Evolutionary conservation across 305 asterid species (phyloP).

Genomic region (Fraxinus velutina): DNA sequence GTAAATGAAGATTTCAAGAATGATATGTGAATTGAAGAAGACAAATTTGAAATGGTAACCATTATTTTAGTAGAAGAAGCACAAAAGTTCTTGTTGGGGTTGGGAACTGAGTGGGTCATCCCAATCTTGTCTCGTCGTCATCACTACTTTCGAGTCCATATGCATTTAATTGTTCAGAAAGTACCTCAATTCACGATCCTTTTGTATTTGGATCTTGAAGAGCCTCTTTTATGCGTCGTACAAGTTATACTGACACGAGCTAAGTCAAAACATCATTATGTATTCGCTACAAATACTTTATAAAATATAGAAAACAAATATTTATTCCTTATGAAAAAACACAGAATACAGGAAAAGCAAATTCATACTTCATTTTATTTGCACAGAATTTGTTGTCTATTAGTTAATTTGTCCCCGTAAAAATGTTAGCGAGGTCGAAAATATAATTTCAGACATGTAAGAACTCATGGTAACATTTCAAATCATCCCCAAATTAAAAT

Average conservation of each 20-base stretch:
- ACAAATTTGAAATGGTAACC: neutral
- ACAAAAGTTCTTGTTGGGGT: neutral
- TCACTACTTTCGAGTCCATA: neutral
- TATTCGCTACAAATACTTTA: neutral
- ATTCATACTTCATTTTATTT: neutral
- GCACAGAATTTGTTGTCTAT: neutral
- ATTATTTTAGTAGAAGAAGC: neutral
- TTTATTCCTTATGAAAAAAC: neutral
- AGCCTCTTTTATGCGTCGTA: neutral
- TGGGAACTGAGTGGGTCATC: neutral
- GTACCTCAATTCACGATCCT: neutral
- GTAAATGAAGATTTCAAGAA: neutral
- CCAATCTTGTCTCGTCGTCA: neutral
- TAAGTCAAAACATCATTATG: neutral
- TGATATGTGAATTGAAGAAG: neutral
- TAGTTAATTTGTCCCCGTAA: neutral
- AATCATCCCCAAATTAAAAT: neutral
- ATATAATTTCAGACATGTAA: neutral
- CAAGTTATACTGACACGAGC: neutral
- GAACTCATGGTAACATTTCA: neutral
- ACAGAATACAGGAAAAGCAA: neutral
- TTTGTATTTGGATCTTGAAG: neutral
- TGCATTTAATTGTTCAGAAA: neutral
- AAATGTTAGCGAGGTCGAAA: neutral
- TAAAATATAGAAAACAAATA: neutral